Base-by-base conservation (phyloP, 805 yeast species). In the Wickerhamomyces subpelliculosus region DNA sequence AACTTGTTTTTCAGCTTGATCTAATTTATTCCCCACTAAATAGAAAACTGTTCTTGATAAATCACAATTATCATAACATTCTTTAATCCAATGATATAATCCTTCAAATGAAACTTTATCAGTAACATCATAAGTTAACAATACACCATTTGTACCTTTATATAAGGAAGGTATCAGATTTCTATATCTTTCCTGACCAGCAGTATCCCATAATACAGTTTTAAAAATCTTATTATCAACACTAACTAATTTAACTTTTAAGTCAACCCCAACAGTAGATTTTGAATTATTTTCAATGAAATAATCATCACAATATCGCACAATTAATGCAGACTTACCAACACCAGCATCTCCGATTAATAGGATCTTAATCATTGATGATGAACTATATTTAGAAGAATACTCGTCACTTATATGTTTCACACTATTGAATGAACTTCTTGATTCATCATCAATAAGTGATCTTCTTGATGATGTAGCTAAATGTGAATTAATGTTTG, bases 131-230 rank as follows among this genome's bases (percentile, higher is more conserved):
- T 68, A 70, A 1, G 66, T 61, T 19, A 70, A 41, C 12, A 70
- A 46, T 10, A 70, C 58, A 4, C 73, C 75, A 37, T 70, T 64
- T 8, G 73, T 64, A n/a, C 67, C 68, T 48, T 67, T 64, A 47
- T 68, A 70, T 21, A 70, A 39, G 4, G 68, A 58, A 8, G 73
- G 72, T 28, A 67, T 64, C 6, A 68, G 67, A 33, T 70, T 68
- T 42, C 70, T 56, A 41, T 65, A 70, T 36, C 73, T 54, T 46
- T 70, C 74, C 51, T 70, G 74, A 4, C 75, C 75, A 4, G 75
- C 75, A 12, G 75, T 69, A 45, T 69, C 75, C 74, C 75, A 70
- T 37, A 70, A 47, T 8, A 64, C 64, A 12, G 69, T 61, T 45
- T 69, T 68, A 54, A 67, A 69, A 33, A 56, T 56, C 32, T 65